Conservation (phyloP, 768 basidiomycete species). For the Jaapia argillacea region DNA sequence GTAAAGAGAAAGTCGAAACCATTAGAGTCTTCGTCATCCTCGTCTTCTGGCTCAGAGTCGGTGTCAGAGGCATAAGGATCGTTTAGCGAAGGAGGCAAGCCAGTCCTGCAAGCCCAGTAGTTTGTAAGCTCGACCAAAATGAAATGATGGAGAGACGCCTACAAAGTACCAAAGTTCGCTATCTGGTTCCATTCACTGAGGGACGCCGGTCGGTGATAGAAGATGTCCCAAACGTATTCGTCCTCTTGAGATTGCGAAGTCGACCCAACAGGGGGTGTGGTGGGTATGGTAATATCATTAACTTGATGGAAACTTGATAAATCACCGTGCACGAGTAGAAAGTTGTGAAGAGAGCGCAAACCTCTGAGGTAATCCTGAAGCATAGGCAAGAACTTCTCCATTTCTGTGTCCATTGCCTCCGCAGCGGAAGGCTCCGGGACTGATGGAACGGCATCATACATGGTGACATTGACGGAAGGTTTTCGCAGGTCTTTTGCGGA, state of each 20-base stretch:
- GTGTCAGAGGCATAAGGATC: constrained; percentile 42
- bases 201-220: constrained; percentile 59
- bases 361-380: constrained; percentile 65
- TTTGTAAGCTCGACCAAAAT: background rate
- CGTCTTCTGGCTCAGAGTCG: constrained; percentile 60
- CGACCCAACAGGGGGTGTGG: too few relatives aligned
- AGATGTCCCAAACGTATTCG: constrained; percentile 82
- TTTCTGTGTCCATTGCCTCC: constrained; percentile 47
- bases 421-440: constrained; percentile 6
- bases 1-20: constrained; percentile 26
- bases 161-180: constrained; percentile 58
- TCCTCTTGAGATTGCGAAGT: constrained; percentile 16
- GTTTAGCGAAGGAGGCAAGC: constrained; percentile 46
- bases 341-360: constrained; percentile 20
- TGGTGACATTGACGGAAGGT: constrained; percentile 35
- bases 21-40: constrained; percentile 80
- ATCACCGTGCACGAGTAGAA: background rate
- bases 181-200: constrained; percentile 48
- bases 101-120: constrained; percentile 32
- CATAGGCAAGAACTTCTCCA: constrained; percentile 72
- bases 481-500: constrained; percentile 37
- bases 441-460: constrained; percentile 61
- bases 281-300: too few relatives aligned
- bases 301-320: too few relatives aligned
- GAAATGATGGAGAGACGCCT: constrained; percentile 13